These are phyloP conservation scores for Paramecium sexaurelia DNA, from an alignment of 73 alveolate genomes.

Conservation along the genomic window DNA sequence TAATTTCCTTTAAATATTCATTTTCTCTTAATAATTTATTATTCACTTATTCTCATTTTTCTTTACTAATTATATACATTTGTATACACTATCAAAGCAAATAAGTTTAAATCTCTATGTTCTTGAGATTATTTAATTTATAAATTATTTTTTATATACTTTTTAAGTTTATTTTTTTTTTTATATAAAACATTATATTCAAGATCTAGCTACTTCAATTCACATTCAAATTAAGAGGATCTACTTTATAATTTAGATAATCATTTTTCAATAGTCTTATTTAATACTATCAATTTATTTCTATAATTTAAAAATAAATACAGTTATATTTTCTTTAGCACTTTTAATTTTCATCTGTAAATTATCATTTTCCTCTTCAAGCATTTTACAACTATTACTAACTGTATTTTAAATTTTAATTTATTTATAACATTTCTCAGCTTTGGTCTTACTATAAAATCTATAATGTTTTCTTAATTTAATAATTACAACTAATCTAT, in stretches of 20 bases:
- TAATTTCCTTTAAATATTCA: slow-evolving; percentile 26
- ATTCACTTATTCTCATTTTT: slow-evolving; percentile 40
- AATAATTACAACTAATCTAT: not conserved
- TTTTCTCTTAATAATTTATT: not conserved
- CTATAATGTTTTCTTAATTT: not conserved
- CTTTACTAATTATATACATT: not conserved
- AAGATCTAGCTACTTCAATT: not conserved
- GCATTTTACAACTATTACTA: not conserved
- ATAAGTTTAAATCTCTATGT: not conserved
- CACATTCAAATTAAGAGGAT: slow-evolving; percentile 1
- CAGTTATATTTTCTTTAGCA: slow-evolving; percentile 1
- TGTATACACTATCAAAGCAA: slow-evolving; percentile 9
- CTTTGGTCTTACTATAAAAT: not conserved
- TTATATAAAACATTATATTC: too few species aligned
- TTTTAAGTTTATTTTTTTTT: not conserved
- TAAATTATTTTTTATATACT: not conserved
- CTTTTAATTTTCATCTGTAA: not conserved
- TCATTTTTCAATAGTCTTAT: slow-evolving; percentile 23
- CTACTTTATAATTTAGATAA: slow-evolving; percentile 37
- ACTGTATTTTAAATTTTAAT: not conserved
- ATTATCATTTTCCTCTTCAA: not conserved
- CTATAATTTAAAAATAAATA: not conserved
- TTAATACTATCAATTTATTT: not conserved
- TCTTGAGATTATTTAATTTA: not conserved
- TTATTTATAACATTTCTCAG: not conserved